Conservation (phyloP, 306 rosid genomes). For the Pterocarpus macrocarpus region DNA sequence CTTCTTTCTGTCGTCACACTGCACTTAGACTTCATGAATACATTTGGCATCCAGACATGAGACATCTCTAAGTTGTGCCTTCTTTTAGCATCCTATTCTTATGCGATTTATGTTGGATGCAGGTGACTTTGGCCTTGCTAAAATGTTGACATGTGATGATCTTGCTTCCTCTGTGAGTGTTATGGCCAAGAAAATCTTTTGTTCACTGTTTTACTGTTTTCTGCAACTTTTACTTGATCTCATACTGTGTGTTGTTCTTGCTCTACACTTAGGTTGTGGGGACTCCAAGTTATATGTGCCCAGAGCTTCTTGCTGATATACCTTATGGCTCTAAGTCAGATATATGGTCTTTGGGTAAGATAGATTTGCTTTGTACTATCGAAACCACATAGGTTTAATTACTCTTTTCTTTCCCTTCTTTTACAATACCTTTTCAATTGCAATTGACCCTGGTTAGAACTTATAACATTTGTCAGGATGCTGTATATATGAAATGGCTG, state of each 20-base stretch:
- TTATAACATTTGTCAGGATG: conserved; percentile 68
- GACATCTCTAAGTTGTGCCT: background rate
- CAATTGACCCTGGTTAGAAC: conserved; percentile 17
- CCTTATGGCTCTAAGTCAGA: conserved; percentile 99
- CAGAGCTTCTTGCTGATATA: conserved; percentile 99
- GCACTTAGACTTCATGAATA: conserved; percentile 12
- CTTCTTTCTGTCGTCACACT: conserved; percentile 28
- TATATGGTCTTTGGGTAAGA: conserved; percentile 96
- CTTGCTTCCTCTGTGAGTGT: conserved; percentile 91
- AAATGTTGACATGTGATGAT: conserved; percentile 92
- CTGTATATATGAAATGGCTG: conserved; percentile 91
- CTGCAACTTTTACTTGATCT: conserved; percentile 6
- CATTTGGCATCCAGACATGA: background rate
- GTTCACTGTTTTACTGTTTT: background rate
- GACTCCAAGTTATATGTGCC: conserved; percentile 98
- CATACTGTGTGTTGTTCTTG: conserved; percentile 11
- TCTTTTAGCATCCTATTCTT: conserved; percentile 21
- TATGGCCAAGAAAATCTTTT: background rate
- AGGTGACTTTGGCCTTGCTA: conserved; percentile 98
- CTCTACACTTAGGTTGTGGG: conserved; percentile 78
- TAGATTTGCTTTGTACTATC: background rate
- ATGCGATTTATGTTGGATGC: conserved; percentile 50
- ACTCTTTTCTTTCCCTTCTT: conserved; percentile 24
- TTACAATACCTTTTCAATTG: conserved; percentile 2
- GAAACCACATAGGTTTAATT: conserved; percentile 2